These are phyloP conservation scores for Phytophthora sansomeana DNA, from an alignment of 352 stramenopile genomes.

Conservation along the genomic window DNA sequence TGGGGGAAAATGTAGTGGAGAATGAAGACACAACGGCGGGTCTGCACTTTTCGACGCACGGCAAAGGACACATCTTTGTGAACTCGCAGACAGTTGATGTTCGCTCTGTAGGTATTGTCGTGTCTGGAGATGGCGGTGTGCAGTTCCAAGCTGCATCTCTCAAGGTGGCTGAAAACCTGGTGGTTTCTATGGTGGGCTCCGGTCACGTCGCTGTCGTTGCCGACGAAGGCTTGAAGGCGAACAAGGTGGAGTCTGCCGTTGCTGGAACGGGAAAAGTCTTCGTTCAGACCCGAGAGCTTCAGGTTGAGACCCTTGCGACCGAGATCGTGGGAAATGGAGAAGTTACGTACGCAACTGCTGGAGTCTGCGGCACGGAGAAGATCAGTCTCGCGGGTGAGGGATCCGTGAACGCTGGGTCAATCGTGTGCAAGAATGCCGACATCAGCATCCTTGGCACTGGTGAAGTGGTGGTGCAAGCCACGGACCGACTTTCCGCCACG, in stretches of 20 bases:
- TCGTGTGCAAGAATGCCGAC: slow-evolving; percentile 48
- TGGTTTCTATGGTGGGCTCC: slow-evolving; percentile 24
- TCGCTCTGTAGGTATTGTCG: slow-evolving; percentile 12
- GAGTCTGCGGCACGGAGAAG: slow-evolving; percentile 38
- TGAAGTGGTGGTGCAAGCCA: slow-evolving; percentile 51
- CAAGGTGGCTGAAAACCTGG: slow-evolving; percentile 33
- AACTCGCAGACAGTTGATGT: slow-evolving; percentile 15
- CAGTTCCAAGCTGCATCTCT: slow-evolving; percentile 34
- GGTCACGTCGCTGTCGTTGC: slow-evolving; percentile 36
- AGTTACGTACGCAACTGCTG: slow-evolving; percentile 46
- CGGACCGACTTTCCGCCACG: slow-evolving; percentile 37
- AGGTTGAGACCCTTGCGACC: slow-evolving; percentile 21
- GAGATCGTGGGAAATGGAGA: slow-evolving; percentile 44
- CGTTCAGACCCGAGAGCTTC: slow-evolving; percentile 31
- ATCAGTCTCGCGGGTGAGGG: slow-evolving; percentile 46
- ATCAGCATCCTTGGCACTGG: slow-evolving; percentile 55
- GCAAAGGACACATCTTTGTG: slow-evolving; percentile 30
- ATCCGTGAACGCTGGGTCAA: slow-evolving; percentile 46
- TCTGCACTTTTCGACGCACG: slow-evolving; percentile 36
- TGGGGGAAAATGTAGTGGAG: slow-evolving; percentile 42
- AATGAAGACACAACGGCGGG: slow-evolving; percentile 29
- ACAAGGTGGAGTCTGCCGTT: slow-evolving; percentile 33
- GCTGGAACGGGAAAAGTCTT: slow-evolving; percentile 42
- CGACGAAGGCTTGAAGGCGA: slow-evolving; percentile 23
- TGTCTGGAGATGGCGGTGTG: slow-evolving; percentile 38